Percentiles rank a stretch among this genome's conserved stretches.
phyloP scores from a whole-genome alignment of 192 early-diverging fungal genomes.

The Coemansia javaensis region DNA sequence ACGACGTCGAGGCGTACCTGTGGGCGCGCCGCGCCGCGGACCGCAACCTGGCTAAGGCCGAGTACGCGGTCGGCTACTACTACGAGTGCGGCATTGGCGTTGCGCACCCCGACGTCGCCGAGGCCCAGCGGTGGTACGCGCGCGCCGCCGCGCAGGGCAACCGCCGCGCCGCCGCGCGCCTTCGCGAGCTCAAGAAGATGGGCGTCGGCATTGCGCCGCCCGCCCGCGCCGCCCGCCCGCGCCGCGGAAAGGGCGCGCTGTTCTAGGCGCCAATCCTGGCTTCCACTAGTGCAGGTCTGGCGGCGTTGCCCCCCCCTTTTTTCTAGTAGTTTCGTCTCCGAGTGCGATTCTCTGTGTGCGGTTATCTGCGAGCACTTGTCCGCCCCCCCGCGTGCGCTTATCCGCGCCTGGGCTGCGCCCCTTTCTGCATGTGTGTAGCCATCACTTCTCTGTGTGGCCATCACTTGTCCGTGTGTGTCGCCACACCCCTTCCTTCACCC shows the following conservation, averaged over 20 bases:
- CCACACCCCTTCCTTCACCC: too few relatives aligned
- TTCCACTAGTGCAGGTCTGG: too few relatives aligned
- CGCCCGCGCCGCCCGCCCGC: slow-evolving; percentile 20
- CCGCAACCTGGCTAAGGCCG: slow-evolving; percentile 89
- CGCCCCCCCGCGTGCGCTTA: too few relatives aligned
- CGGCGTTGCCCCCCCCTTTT: too few relatives aligned
- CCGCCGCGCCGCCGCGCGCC: slow-evolving; percentile 71
- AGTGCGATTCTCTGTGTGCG: too few relatives aligned
- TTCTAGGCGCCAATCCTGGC: too few relatives aligned
- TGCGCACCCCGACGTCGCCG: slow-evolving; percentile 58
- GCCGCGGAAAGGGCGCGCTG: slow-evolving; percentile 38
- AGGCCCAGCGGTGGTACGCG: slow-evolving; percentile 86
- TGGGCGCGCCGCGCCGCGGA: slow-evolving; percentile 98
- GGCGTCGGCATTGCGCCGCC: slow-evolving; percentile 27
- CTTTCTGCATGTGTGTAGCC: too few relatives aligned
- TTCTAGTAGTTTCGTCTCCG: too few relatives aligned
- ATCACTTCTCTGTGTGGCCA: too few relatives aligned
- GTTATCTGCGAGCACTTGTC: too few relatives aligned
- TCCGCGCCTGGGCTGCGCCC: too few relatives aligned
- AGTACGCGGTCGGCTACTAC: slow-evolving; percentile 96
- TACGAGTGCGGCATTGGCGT: slow-evolving; percentile 88
- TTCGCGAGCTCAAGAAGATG: slow-evolving; percentile 77
- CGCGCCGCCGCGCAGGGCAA: slow-evolving; percentile 82
- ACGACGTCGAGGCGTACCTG: slow-evolving; percentile 91
- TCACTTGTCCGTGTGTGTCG: too few relatives aligned